Percentiles rank a stretch among this genome's conserved stretches.
Evolutionary conservation across 345 rosid genomes (phyloP).

Genomic region (Rhizophora mangle): DNA sequence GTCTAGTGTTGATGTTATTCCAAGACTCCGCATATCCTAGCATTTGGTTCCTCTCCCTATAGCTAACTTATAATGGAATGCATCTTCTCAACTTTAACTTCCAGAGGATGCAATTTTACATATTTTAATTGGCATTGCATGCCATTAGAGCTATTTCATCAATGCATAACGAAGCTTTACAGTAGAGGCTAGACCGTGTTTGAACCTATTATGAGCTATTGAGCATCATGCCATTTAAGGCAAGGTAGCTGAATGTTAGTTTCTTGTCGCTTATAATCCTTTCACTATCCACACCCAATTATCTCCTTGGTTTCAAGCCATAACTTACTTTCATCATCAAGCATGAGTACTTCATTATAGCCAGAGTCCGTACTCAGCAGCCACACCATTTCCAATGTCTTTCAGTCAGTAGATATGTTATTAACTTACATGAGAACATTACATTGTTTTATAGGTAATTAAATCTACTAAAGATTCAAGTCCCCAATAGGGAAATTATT

Average conservation of each 20-base stretch:
- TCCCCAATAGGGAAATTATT: slow-evolving; percentile 88
- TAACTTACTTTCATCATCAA: slow-evolving; percentile 74
- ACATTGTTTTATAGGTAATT: slow-evolving; percentile 46
- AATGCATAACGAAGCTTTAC: slow-evolving; percentile 68
- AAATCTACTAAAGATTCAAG: slow-evolving; percentile 70
- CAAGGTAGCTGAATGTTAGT: slow-evolving; percentile 27
- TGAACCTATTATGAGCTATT: slow-evolving; percentile 83
- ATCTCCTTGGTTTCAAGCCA: slow-evolving; percentile 50
- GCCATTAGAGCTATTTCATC: slow-evolving; percentile 90
- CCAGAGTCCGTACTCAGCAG: slow-evolving; percentile 54
- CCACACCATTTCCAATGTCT: not conserved
- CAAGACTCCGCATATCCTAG: not conserved
- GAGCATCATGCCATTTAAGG: slow-evolving; percentile 89
- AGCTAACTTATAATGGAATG: not conserved
- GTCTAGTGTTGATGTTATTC: not conserved
- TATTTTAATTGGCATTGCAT: slow-evolving; percentile 35
- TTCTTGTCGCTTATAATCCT: not conserved
- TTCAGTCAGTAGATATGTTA: not conserved
- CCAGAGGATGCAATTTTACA: not conserved
- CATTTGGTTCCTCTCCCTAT: no score
- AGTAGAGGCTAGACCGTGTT: slow-evolving; percentile 74
- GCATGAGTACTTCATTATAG: slow-evolving; percentile 61
- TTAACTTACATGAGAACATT: not conserved
- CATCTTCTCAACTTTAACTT: not conserved
- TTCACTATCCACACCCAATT: slow-evolving; percentile 3